A percentile compares a stretch with the other conserved stretches of the same genome.
phyloP scores from a whole-genome alignment of 2,329 filamentous ascomycete species.

The Pezicula neosporulosa region DNA sequence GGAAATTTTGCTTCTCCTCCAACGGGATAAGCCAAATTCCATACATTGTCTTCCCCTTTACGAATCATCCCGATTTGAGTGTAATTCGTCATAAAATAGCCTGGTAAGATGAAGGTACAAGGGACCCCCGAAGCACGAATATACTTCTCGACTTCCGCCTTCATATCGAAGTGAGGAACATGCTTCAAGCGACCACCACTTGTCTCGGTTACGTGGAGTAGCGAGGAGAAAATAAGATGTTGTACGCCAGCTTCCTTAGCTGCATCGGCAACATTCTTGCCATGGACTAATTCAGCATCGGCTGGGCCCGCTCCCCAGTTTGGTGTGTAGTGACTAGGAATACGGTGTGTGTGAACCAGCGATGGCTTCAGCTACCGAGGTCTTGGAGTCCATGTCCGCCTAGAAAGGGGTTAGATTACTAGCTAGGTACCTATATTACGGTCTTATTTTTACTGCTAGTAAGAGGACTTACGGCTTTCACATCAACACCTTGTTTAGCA shows the following conservation, averaged over 20 bases:
- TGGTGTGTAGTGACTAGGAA: constrained; percentile 29
- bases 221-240: constrained; percentile 31
- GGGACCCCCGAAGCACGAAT: constrained; percentile 31
- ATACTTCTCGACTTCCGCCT: constrained; percentile 58
- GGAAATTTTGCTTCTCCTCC: constrained; percentile 19
- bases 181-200: constrained; percentile 31
- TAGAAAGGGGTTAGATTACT: neutral
- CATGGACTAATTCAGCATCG: constrained; percentile 31
- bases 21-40: constrained; percentile 11
- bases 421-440: neutral
- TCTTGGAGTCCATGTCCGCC: neutral
- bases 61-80: constrained; percentile 16
- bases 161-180: constrained; percentile 58
- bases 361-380: neutral
- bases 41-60: constrained; percentile 13
- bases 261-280: constrained; percentile 24
- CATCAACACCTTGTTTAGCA: constrained; percentile 23
- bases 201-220: constrained; percentile 25
- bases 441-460: neutral
- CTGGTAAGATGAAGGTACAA: constrained; percentile 41
- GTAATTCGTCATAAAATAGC: constrained; percentile 43
- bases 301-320: constrained; percentile 29
- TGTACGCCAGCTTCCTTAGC: constrained; percentile 28
- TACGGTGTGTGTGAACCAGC: constrained; percentile 38
- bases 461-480: constrained; percentile 24